Evolutionary conservation across 208 protist species (phyloP), one percentile per base, ranked within the genome.

Genomic region (Crithidia fasciculata): DNA sequence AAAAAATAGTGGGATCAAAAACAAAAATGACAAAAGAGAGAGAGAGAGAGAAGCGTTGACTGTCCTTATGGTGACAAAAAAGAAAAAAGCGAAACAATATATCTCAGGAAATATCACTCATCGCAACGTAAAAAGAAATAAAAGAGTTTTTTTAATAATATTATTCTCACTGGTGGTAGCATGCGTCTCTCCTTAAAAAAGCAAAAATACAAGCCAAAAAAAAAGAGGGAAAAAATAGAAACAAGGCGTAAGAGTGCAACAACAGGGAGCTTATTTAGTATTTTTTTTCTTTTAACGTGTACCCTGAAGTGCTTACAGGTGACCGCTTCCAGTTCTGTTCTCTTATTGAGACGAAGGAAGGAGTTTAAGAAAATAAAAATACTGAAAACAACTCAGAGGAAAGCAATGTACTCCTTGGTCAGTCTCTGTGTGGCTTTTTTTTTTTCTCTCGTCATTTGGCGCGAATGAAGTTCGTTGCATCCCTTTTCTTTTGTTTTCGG

Each of bases 241-340:
- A 39, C 16, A 59, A 12, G 55, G 45, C 18, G 10, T 47, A 73
- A 76, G 16, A 67, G 41, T 44, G 63, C 28, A 76, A 81, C 13
- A 66, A 63, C 18, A 75, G 69, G 50, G 3, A 63, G 5, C 19
- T 36, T 40, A 8, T 43, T 41, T 13, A 13, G 6, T 40, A 2
- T 28, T 45, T 19, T 49, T 15, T 43, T 40, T 49, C 4, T 43
- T 5, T 69, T 16, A 45, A 36, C 44, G 8, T 68, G 39, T 41
- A n/a, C 45, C 12, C 44, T 5, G 13, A 28, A 39, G 10, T 43
- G 57, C 8, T 28, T 28, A 1, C 28, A 28, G 28, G 28, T 28
- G 1, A 28, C 28, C 28, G 28, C 28, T 28, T 28, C 28, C 28
- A 28, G 28, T 28, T 28, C 28, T 28, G 28, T 28, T 28, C 28